Evolutionary conservation across 805 yeast genomes (phyloP).

Genomic region (Metschnikowia anglica): DNA sequence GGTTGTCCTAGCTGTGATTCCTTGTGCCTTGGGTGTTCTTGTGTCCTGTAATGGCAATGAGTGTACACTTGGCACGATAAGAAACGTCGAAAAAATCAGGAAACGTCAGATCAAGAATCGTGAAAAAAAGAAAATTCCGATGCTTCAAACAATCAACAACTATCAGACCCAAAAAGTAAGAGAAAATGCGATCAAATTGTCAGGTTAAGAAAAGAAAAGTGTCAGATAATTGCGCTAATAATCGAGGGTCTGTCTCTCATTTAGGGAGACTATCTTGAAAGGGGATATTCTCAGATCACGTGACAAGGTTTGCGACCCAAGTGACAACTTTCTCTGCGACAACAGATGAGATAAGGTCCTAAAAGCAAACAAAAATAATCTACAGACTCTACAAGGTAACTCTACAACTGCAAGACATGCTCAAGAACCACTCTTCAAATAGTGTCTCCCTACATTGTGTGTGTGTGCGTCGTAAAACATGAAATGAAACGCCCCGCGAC

Average conservation of each 20-base stretch:
- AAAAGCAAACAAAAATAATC: neutral
- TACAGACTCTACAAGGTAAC: neutral
- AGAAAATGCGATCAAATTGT: neutral
- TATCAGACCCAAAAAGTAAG: neutral
- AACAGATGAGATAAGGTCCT: no score
- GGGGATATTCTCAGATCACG: slow-evolving; percentile 8
- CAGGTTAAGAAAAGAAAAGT: neutral
- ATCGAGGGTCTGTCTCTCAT: slow-evolving; percentile 9
- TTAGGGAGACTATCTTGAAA: slow-evolving; percentile 9
- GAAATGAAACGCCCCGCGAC: neutral
- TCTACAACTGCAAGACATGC: neutral
- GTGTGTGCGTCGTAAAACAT: neutral
- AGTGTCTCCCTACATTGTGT: neutral
- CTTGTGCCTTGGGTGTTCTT: neutral
- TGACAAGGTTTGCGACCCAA: slow-evolving; percentile 1
- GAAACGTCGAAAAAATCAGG: neutral
- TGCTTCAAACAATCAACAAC: neutral
- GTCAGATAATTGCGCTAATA: slow-evolving; percentile 7
- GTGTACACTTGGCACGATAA: slow-evolving; percentile 6
- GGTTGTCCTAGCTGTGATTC: neutral
- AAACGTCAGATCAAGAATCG: slow-evolving; percentile 2
- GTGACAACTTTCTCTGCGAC: no score
- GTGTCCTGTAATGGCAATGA: neutral
- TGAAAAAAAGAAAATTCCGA: neutral
- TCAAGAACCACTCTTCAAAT: neutral